A percentile compares a stretch with the other conserved stretches of the same genome.
Conservation (phyloP, 305 asterid genomes). For the Fraxinus xanthoxyloides region DNA sequence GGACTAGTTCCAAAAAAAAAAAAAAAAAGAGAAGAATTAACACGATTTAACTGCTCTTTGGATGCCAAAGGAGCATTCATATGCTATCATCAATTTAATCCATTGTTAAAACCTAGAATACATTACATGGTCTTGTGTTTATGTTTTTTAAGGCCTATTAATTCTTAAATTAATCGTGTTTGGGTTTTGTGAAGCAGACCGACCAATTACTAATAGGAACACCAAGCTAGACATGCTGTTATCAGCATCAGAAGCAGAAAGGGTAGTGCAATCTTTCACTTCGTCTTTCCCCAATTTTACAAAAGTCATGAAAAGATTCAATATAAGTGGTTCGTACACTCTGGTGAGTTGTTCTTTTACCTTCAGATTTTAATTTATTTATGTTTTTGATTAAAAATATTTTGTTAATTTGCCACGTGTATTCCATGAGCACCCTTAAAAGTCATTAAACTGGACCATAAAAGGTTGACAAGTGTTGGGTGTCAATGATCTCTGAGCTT, state of each 20-base stretch:
- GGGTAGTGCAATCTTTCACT: slow-evolving; percentile 61
- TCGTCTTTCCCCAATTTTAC: slow-evolving; percentile 70
- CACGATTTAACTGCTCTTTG: background rate
- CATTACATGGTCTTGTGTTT: background rate
- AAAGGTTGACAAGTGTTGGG: background rate
- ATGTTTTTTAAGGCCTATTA: background rate
- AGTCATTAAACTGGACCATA: background rate
- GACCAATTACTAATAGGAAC: slow-evolving; percentile 30
- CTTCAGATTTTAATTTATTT: slow-evolving; percentile 11
- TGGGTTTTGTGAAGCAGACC: slow-evolving; percentile 42
- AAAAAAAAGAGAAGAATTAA: too few species aligned
- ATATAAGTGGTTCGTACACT: slow-evolving; percentile 90
- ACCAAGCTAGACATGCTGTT: slow-evolving; percentile 47
- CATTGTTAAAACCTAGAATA: background rate
- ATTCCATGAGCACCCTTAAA: background rate
- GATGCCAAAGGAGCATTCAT: background rate
- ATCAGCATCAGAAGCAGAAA: slow-evolving; percentile 80
- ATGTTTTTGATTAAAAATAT: background rate
- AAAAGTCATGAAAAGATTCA: slow-evolving; percentile 87
- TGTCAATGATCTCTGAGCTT: slow-evolving; percentile 3
- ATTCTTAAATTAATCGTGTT: background rate
- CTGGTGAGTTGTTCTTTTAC: slow-evolving; percentile 52
- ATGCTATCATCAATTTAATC: background rate
- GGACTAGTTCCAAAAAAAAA: background rate
- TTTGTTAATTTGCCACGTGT: background rate